Percentiles rank a stretch among this genome's conserved stretches.
Conservation (phyloP, 169 alveolate species). For the Perkinsus chesapeaki region DNA sequence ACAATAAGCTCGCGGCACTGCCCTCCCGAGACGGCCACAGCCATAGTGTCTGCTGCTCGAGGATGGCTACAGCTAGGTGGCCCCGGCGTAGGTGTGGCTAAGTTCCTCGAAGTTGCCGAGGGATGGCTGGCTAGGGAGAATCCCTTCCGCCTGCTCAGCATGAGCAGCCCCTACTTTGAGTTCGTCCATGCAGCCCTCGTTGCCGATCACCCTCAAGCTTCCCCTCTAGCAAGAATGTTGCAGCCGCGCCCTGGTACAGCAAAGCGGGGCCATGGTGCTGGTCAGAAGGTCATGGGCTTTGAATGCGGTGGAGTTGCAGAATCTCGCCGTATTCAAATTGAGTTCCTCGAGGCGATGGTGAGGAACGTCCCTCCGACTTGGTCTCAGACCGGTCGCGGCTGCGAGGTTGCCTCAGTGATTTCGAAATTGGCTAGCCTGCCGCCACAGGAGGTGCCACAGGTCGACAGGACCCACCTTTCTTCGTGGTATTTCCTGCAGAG, state of each 20-base stretch:
- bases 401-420: neutral
- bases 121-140: neutral
- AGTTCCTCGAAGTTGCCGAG: neutral
- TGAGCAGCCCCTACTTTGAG: neutral
- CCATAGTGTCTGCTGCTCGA: neutral
- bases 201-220: neutral
- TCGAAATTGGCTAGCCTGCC: neutral
- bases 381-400: neutral
- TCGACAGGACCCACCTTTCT: neutral
- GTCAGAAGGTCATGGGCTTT: neutral
- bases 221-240: neutral
- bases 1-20: neutral
- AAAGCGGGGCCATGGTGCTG: neutral
- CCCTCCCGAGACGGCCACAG: neutral
- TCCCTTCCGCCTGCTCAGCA: neutral
- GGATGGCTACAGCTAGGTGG: neutral
- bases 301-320: neutral
- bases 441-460: neutral
- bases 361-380: neutral
- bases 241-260: neutral
- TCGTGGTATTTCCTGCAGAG: neutral
- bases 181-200: neutral
- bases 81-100: neutral
- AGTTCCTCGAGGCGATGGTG: neutral
- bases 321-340: neutral